Percentiles rank a stretch among this genome's conserved stretches.
Evolutionary conservation across 2,329 filamentous ascomycete species (phyloP).

Genomic region (Verticillium nonalfalfae): DNA sequence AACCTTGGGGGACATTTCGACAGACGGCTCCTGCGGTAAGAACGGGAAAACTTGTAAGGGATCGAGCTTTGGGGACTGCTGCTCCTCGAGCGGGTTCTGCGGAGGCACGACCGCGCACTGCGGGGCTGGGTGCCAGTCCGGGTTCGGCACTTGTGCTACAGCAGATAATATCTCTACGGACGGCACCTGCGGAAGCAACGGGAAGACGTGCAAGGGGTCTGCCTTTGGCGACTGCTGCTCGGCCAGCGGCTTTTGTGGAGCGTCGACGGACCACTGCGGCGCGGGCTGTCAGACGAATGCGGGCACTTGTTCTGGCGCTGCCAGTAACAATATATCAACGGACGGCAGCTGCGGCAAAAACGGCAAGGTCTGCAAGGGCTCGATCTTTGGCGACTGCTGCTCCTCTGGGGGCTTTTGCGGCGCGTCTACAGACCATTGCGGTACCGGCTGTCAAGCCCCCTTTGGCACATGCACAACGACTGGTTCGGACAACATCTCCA

Average conservation of each 20-base stretch:
- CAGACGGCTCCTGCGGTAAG: not conserved
- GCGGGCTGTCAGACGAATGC: slow-evolving; percentile 9
- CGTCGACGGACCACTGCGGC: slow-evolving; percentile 9
- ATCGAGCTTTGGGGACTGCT: slow-evolving; percentile 6
- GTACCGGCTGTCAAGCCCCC: slow-evolving; percentile 7
- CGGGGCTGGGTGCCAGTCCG: slow-evolving; percentile 8
- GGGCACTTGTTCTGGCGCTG: slow-evolving; percentile 5
- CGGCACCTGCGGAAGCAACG: slow-evolving; percentile 1
- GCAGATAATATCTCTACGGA: not conserved
- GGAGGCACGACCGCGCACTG: slow-evolving; percentile 9
- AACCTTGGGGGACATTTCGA: not conserved
- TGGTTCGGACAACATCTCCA: not conserved
- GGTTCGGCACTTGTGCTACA: slow-evolving; percentile 8
- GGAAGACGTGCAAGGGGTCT: slow-evolving; percentile 1
- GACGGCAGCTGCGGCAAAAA: not conserved
- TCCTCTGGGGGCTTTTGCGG: slow-evolving; percentile 12
- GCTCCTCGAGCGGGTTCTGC: slow-evolving; percentile 12
- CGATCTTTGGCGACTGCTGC: slow-evolving; percentile 8
- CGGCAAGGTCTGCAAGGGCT: slow-evolving; percentile 1
- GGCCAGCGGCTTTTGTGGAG: slow-evolving; percentile 11
- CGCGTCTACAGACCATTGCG: slow-evolving; percentile 8
- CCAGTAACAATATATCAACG: not conserved
- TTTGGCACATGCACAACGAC: slow-evolving; percentile 9
- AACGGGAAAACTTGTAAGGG: slow-evolving; percentile 3
- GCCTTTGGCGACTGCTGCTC: slow-evolving; percentile 10